Evolutionary conservation across 2,329 filamentous ascomycete species (phyloP).

Genomic region (Claviceps cyperi): DNA sequence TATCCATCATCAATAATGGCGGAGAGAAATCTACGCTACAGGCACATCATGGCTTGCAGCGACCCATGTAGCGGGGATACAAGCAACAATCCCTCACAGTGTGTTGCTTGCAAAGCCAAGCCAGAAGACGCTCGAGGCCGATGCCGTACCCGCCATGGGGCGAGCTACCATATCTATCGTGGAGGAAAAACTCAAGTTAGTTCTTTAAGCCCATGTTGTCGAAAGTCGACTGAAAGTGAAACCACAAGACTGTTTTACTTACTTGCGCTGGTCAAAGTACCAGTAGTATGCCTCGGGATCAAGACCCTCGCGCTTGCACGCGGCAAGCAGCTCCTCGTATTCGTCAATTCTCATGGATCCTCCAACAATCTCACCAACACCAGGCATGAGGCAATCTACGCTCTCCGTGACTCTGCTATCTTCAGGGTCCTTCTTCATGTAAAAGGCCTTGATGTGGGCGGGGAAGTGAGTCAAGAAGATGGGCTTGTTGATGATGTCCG

Average conservation of each 20-base stretch:
- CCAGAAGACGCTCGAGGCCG: slow-evolving; percentile 40
- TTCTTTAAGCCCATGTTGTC: background rate
- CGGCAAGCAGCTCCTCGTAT: slow-evolving; percentile 76
- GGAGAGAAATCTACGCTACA: background rate
- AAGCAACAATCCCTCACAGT: slow-evolving; percentile 52
- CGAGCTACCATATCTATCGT: slow-evolving; percentile 56
- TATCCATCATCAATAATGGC: too few species aligned
- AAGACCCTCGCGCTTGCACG: slow-evolving; percentile 78
- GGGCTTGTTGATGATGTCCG: slow-evolving; percentile 85
- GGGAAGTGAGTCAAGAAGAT: slow-evolving; percentile 98
- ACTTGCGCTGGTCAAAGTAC: slow-evolving; percentile 95
- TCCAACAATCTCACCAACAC: slow-evolving; percentile 92
- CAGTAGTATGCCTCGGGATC: slow-evolving; percentile 83
- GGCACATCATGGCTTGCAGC: slow-evolving; percentile 52
- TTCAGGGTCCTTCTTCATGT: slow-evolving; percentile 80
- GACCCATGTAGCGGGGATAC: slow-evolving; percentile 68
- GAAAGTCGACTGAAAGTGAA: background rate
- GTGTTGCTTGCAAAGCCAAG: slow-evolving; percentile 49
- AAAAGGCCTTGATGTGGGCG: slow-evolving; percentile 94
- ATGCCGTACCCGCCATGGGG: slow-evolving; percentile 90
- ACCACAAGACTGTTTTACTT: background rate
- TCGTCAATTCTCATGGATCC: slow-evolving; percentile 93
- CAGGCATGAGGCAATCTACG: slow-evolving; percentile 76
- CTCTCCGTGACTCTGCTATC: slow-evolving; percentile 82
- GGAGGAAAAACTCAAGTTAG: background rate